Conservation (phyloP, 2,329 filamentous ascomycete species). For the Colletotrichum cuscutae region DNA sequence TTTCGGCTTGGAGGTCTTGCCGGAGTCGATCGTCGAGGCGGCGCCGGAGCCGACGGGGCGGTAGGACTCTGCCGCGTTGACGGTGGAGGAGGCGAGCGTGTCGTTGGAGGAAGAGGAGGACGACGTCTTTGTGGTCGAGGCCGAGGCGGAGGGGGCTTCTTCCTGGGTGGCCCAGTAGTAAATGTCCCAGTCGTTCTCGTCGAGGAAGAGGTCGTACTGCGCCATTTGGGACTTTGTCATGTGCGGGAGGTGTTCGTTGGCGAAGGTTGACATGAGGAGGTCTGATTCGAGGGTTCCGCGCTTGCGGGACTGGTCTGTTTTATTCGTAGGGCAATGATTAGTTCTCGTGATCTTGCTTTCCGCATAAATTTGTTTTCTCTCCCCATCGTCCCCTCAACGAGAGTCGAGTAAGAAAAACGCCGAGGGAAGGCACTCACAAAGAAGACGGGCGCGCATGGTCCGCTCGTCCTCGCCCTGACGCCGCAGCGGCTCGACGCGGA, state of each 20-base stretch:
- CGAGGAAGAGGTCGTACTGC: slow-evolving; percentile 91
- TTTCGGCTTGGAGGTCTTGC: slow-evolving; percentile 33
- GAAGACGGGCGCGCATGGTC: slow-evolving; percentile 89
- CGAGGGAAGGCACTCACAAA: slow-evolving; percentile 57
- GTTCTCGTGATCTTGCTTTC: slow-evolving; percentile 11
- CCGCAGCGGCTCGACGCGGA: slow-evolving; percentile 90
- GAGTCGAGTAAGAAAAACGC: neutral
- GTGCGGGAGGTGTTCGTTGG: slow-evolving; percentile 76
- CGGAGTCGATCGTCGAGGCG: slow-evolving; percentile 38
- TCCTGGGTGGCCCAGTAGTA: slow-evolving; percentile 99
- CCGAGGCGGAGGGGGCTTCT: slow-evolving; percentile 60
- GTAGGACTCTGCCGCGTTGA: slow-evolving; percentile 18
- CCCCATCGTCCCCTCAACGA: neutral
- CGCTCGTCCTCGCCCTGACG: slow-evolving; percentile 83
- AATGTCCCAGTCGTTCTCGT: slow-evolving; percentile 99
- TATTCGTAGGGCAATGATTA: neutral
- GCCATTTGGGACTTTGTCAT: slow-evolving; percentile 81
- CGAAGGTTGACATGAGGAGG: slow-evolving; percentile 95
- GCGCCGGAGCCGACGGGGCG: slow-evolving; percentile 12
- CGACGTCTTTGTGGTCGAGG: slow-evolving; percentile 37
- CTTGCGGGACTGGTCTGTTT: slow-evolving; percentile 92
- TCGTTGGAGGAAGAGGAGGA: neutral
- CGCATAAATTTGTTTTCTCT: neutral
- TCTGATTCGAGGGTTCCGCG: slow-evolving; percentile 96
- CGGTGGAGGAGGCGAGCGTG: slow-evolving; percentile 38